Evolutionary conservation across 2,329 filamentous ascomycete species (phyloP), one percentile per base, ranked within the genome.

Genomic region (Raffaelea arxii): DNA sequence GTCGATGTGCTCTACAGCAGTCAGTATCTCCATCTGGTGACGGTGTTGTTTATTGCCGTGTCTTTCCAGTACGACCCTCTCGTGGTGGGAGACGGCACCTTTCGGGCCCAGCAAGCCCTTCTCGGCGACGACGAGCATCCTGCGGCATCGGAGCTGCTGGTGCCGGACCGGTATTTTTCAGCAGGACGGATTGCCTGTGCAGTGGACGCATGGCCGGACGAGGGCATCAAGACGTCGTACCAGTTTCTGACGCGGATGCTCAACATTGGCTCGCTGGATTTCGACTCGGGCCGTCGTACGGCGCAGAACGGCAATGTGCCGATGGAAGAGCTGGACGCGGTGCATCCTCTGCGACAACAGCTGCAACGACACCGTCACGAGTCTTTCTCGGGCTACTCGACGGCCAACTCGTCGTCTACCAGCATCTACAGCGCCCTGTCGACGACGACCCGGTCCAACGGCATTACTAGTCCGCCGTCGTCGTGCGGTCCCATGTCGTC

Each of bases 41-140:
- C 58, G 0, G 51, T 61, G 3, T 43, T 61, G 2, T 61, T 61
- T 27, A 60, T 57, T 3, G 59, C 59, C n/a, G 58, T 59, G 9
- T 61, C 59, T 2, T 57, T 58, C 39, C 59, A 61, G 46, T 61
- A 61, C 44, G 59, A 61, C 35, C 59, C 59, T 5, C 49, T 61
- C 9, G 51, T 59, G 5, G 54, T 55, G 6, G 55, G 53, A 10
- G 46, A 45, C 12, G 46, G 50, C 14, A 42, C 46, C 3, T 38
- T 52, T 3, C 51, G 55, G 12, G 50, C 58, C 3, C 59, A 60
- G 39, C 57, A 60, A 38, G 54, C 57, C 1, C 43, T 61, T n/a
- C 49, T 55, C 2, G 52, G 55, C 25, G 58, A 59, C 16, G 57
- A 56, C 2, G 59, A 59, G 42, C 53, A 52, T 3, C 9, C 9